Conservation (phyloP, 2,329 filamentous ascomycete species). For the Fusarium tanahbumbuense region DNA sequence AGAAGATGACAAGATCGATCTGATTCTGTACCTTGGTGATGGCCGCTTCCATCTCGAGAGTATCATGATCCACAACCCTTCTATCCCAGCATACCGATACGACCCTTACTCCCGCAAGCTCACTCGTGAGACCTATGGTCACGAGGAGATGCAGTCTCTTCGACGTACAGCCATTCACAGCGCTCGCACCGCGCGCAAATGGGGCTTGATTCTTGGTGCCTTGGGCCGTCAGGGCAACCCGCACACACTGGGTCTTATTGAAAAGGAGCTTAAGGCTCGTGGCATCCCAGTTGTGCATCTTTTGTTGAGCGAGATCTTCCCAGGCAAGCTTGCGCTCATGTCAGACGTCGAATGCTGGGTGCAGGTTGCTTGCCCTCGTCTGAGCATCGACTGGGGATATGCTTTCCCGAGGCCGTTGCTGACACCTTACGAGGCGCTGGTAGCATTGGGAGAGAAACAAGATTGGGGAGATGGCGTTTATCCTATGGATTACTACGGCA, state of each 20-base stretch:
- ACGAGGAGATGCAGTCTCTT: conserved; percentile 88
- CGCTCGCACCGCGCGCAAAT: conserved; percentile 83
- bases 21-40: conserved; percentile 90
- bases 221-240: conserved; percentile 96
- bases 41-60: conserved; percentile 96
- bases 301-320: conserved; percentile 94
- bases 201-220: conserved; percentile 94
- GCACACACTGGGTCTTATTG: conserved; percentile 88
- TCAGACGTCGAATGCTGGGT: conserved; percentile 96
- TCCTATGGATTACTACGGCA: conserved; percentile 98
- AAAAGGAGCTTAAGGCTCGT: conserved; percentile 75
- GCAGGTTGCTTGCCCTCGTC: conserved; percentile 93
- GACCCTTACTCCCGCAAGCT: conserved; percentile 95
- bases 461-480: conserved; percentile 83
- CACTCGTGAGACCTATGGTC: conserved; percentile 90
- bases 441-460: conserved; percentile 83
- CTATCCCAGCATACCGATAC: conserved; percentile 91
- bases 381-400: conserved; percentile 99
- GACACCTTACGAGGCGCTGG: conserved; percentile 94
- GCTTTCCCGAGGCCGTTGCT: conserved; percentile 89
- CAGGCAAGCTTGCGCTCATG: conserved; percentile 94
- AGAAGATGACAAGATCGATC: conserved; percentile 71
- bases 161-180: conserved; percentile 80
- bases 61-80: conserved; percentile 98
- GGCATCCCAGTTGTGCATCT: conserved; percentile 87